Evolutionary conservation across 345 rosid species (phyloP).

Genomic region (Alliaria petiolata): DNA sequence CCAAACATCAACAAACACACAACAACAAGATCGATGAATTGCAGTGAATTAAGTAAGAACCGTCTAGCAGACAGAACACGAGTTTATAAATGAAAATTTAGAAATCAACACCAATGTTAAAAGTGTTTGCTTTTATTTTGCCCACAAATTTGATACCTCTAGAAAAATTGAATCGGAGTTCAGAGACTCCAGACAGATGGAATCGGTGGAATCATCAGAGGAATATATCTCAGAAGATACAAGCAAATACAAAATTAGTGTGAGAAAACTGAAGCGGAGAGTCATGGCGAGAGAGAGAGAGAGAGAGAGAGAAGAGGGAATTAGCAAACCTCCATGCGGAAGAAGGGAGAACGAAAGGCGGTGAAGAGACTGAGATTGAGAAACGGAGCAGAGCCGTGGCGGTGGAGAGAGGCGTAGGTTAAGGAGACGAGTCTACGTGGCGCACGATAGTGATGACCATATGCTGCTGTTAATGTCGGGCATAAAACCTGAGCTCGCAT

Average conservation of each 20-base stretch:
- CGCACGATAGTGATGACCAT: slow-evolving; percentile 38
- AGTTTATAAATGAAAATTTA: too few relatives aligned
- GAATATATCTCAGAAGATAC: neutral
- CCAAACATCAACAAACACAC: too few relatives aligned
- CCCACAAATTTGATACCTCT: neutral
- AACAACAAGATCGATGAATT: too few relatives aligned
- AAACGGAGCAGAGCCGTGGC: slow-evolving; percentile 19
- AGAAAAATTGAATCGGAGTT: slow-evolving; percentile 7
- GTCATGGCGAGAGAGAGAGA: neutral
- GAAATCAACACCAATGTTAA: too few relatives aligned
- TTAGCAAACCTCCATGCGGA: slow-evolving; percentile 62
- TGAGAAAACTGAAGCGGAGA: neutral
- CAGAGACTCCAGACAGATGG: slow-evolving; percentile 7
- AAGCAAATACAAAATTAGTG: slow-evolving; percentile 9
- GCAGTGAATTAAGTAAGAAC: too few relatives aligned
- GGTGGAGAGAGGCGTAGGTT: slow-evolving; percentile 23
- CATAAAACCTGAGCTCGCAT: slow-evolving; percentile 21
- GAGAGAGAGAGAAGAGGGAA: neutral
- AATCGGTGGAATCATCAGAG: neutral
- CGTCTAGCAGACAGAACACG: too few relatives aligned
- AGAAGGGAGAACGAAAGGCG: slow-evolving; percentile 31
- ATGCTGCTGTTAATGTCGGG: slow-evolving; percentile 43
- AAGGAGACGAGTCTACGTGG: slow-evolving; percentile 37
- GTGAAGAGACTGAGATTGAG: slow-evolving; percentile 19
- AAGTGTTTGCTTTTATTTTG: too few relatives aligned